A percentile compares a stretch with the other conserved stretches of the same genome.
phyloP scores from a whole-genome alignment of 129 eudicot genomes.

The Arctium minus region DNA sequence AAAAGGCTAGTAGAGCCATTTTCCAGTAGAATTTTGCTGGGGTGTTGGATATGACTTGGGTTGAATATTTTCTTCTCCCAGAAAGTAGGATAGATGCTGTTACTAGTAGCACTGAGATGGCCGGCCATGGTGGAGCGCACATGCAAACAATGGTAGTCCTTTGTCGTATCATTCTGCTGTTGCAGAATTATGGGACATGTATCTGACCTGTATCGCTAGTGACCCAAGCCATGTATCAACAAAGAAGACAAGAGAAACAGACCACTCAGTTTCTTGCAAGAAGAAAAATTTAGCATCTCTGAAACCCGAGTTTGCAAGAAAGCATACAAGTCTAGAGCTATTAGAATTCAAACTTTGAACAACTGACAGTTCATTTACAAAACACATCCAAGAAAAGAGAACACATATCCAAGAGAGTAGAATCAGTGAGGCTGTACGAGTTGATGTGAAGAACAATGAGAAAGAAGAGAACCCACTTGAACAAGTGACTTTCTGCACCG shows the following conservation, averaged over 20 bases:
- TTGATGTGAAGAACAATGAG: conserved; percentile 35
- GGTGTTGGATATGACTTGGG: conserved; percentile 57
- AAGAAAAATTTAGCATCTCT: conserved; percentile 24
- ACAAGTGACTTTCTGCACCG: conserved; percentile 19
- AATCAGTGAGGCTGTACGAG: conserved; percentile 19
- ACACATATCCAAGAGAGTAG: conserved; percentile 9
- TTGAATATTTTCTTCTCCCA: conserved; percentile 61
- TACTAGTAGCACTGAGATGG: conserved; percentile 35
- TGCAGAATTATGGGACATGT: conserved; percentile 58
- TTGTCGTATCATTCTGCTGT: background rate
- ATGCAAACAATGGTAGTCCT: background rate
- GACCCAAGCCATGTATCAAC: conserved; percentile 34
- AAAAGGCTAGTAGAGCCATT: conserved; percentile 38
- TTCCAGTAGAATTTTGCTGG: conserved; percentile 60
- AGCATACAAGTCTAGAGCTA: conserved; percentile 55
- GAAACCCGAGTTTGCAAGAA: conserved; percentile 25
- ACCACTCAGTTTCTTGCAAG: conserved; percentile 30
- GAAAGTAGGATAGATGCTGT: conserved; percentile 28
- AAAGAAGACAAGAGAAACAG: conserved; percentile 25
- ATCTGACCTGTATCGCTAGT: conserved; percentile 38
- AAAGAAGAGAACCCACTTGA: conserved; percentile 36
- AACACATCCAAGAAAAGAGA: conserved; percentile 14
- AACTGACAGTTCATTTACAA: conserved; percentile 41
- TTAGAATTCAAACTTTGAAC: conserved; percentile 55
- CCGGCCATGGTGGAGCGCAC: conserved; percentile 35